phyloP scores from a whole-genome alignment of 345 rosid species.

The Moricandia arvensis region DNA sequence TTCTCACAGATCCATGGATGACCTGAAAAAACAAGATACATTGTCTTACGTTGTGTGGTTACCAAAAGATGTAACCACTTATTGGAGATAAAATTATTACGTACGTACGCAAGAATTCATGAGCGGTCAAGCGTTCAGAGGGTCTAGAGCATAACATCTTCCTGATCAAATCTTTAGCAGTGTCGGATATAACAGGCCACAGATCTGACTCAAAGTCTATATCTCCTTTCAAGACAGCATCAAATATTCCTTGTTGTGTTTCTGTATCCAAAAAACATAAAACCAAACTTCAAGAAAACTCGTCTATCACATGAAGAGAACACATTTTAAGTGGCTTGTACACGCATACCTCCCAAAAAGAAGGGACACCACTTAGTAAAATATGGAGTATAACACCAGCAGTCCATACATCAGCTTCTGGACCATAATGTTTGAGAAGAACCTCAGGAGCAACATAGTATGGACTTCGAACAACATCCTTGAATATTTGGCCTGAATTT shows the following conservation, averaged over 20 bases:
- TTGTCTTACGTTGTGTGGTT: slow-evolving; percentile 4
- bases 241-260: slow-evolving; percentile 97
- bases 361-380: slow-evolving; percentile 95
- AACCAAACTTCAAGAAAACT: slow-evolving; percentile 22
- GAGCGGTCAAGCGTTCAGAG: slow-evolving; percentile 85
- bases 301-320: background rate
- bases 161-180: slow-evolving; percentile 82
- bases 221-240: slow-evolving; percentile 92
- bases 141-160: slow-evolving; percentile 83
- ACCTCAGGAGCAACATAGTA: slow-evolving; percentile 99
- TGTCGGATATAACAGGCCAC: slow-evolving; percentile 89
- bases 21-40: slow-evolving; percentile 44
- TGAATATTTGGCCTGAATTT: slow-evolving; percentile 69
- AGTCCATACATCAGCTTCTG: slow-evolving; percentile 99
- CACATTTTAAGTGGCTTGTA: background rate
- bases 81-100: slow-evolving; percentile 27
- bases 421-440: slow-evolving; percentile 86
- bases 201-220: slow-evolving; percentile 94
- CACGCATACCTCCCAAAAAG: slow-evolving; percentile 86
- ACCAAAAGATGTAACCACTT: background rate
- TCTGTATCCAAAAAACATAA: slow-evolving; percentile 46
- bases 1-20: slow-evolving; percentile 99
- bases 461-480: slow-evolving; percentile 97
- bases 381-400: slow-evolving; percentile 96
- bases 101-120: slow-evolving; percentile 89